Base-by-base conservation (phyloP, 768 basidiomycete species). In the Neoboletus brunneissimus region DNA sequence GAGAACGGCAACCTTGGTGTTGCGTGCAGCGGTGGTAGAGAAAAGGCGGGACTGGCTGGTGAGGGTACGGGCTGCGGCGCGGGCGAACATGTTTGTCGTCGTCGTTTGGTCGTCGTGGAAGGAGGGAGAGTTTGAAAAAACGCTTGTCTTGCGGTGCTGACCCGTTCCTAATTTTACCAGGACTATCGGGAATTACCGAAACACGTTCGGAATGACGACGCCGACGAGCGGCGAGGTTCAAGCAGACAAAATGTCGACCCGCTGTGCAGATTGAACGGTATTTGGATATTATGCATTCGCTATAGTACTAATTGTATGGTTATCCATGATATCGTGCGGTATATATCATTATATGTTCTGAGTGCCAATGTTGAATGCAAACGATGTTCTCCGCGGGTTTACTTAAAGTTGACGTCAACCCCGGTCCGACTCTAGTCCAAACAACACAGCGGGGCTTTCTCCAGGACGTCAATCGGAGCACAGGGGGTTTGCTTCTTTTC, bases 1-100 rank as follows among this genome's bases (percentile, higher is more conserved):
- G 73, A 97, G 91, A 58, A 99, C 95, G 49, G 91, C 90, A 73
- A 97, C 96, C 79, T 94, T 95, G 63, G 86, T 87, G 61, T 81
- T 81, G 67, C 86, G 82, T 44, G 85, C 69, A 25, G 83, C 77
- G 23, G 87, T 86, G 27, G 90, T 86, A 46, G 89, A 91, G 79
- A 94, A 93, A 52, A 81, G 76, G 68, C 88, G 85, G 58, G 84
- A 71, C 37, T 80, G 80, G 53, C 77, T 67, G 53, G 81, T 69
- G 65, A 88, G 69, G 42, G 81, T 67, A 64, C 87, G 87, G 70
- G 78, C 70, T 66, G 83, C 83, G 53, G 83, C 72, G 66, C 83
- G 88, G 64, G 85, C 70, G 62, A 91, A 75, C 91, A 92, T 91
- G 60, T 62, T 75, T 63, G 69, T 62, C 48, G 68, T 67, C 32